phyloP scores from a whole-genome alignment of 306 rosid species.

The Astragalus glycyphyllos region DNA sequence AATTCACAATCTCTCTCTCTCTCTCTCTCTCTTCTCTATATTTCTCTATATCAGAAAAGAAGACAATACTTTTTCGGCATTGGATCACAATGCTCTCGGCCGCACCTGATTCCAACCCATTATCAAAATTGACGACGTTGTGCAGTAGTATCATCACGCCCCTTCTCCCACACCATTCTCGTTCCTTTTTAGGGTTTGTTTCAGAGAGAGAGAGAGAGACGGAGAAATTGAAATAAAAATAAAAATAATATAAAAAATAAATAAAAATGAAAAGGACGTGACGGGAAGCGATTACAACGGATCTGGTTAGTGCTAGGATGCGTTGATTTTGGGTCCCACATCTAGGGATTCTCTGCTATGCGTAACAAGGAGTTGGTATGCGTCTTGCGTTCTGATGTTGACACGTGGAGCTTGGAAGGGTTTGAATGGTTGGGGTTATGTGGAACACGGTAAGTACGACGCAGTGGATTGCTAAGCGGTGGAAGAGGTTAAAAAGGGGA shows the following conservation, averaged over 20 bases:
- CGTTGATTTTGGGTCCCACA: not conserved
- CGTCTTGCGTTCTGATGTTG: not conserved
- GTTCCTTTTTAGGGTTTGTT: too few species aligned
- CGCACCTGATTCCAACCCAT: conserved; percentile 21
- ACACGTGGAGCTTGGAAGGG: not conserved
- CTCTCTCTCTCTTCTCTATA: not conserved
- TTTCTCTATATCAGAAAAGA: not conserved
- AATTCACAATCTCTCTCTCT: not conserved
- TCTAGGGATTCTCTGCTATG: not conserved
- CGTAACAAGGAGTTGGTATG: not conserved
- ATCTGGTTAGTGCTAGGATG: not conserved
- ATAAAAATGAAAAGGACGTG: not conserved
- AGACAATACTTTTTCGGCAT: conserved; percentile 15
- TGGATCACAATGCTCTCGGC: conserved; percentile 10
- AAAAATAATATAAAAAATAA: too few species aligned
- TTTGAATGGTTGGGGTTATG: not conserved
- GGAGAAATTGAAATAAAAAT: too few species aligned
- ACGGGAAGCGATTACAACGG: not conserved
- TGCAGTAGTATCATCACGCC: conserved; percentile 5
- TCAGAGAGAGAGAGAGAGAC: too few species aligned
- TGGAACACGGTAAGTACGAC: not conserved
- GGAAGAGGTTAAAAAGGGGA: conserved; percentile 39
- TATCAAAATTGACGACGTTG: not conserved
- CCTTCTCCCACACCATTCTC: conserved; percentile 30
- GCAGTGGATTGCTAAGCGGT: not conserved